These are phyloP conservation scores for Juglanconis sp. DNA, from an alignment of 2,329 filamentous ascomycete genomes.

Conservation along the genomic window DNA sequence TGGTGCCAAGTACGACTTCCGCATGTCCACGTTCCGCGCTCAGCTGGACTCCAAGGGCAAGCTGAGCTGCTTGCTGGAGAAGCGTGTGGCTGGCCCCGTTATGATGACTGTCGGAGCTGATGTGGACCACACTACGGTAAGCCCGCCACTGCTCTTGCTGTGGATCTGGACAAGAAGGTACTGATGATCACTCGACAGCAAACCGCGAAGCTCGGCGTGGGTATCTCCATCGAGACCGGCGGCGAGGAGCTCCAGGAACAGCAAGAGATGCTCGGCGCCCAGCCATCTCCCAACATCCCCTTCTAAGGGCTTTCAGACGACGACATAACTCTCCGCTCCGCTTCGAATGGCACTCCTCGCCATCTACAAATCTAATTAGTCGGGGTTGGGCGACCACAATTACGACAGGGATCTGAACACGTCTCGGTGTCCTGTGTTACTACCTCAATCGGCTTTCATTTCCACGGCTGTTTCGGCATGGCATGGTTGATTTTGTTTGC, in stretches of 20 bases:
- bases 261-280: slow-evolving; percentile 60
- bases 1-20: slow-evolving; percentile 97
- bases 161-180: neutral
- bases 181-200: slow-evolving; percentile 57
- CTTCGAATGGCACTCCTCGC: slow-evolving; percentile 14
- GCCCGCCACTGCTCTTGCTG: slow-evolving; percentile 32
- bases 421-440: slow-evolving; percentile 2
- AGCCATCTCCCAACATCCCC: slow-evolving; percentile 58
- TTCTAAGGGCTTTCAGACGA: slow-evolving; percentile 48
- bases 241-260: slow-evolving; percentile 85
- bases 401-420: slow-evolving; percentile 7
- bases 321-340: slow-evolving; percentile 23
- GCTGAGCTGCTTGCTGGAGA: slow-evolving; percentile 88
- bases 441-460: slow-evolving; percentile 1
- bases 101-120: slow-evolving; percentile 94
- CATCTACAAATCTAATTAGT: slow-evolving; percentile 11
- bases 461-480: slow-evolving; percentile 13
- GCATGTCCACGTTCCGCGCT: slow-evolving; percentile 89
- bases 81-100: slow-evolving; percentile 89
- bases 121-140: slow-evolving; percentile 91
- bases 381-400: slow-evolving; percentile 3
- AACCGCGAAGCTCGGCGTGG: slow-evolving; percentile 90
- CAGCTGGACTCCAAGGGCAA: slow-evolving; percentile 96
- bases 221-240: slow-evolving; percentile 84
- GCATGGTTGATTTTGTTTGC: slow-evolving; percentile 6